Percentiles rank a stretch among this genome's conserved stretches.
Conservation (phyloP, 106 monocot genomes). For the Dendrobium officinale region DNA sequence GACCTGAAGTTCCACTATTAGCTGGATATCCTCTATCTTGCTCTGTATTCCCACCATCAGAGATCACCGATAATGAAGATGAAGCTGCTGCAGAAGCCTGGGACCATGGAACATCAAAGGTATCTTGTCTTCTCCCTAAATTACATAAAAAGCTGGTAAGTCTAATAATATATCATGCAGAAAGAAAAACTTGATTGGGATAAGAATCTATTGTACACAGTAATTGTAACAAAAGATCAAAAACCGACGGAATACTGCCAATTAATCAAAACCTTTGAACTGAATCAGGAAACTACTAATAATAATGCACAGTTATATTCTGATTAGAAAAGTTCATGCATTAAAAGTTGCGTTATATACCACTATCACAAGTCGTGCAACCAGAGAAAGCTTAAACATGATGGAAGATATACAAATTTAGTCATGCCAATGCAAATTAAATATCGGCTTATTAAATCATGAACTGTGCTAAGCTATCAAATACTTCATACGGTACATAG, state of each 20-base stretch:
- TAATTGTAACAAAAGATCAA: background rate
- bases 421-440: background rate
- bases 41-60: constrained; percentile 45
- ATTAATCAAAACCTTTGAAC: background rate
- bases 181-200: background rate
- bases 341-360: background rate
- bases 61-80: constrained; percentile 36
- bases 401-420: background rate
- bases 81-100: constrained; percentile 40
- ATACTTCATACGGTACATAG: background rate
- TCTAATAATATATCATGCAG: background rate
- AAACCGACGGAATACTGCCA: background rate
- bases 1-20: constrained; percentile 21
- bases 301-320: background rate
- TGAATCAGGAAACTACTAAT: background rate
- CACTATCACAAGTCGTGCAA: background rate
- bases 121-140: constrained; percentile 35
- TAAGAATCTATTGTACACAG: background rate
- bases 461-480: background rate
- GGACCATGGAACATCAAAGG: constrained; percentile 45
- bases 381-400: background rate
- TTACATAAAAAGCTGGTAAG: background rate
- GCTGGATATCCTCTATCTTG: constrained; percentile 41
- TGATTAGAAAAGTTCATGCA: background rate
- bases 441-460: background rate